These are phyloP conservation scores for Avena insularis DNA, from an alignment of 176 grass and related monocot genomes.

Conservation along the genomic window DNA sequence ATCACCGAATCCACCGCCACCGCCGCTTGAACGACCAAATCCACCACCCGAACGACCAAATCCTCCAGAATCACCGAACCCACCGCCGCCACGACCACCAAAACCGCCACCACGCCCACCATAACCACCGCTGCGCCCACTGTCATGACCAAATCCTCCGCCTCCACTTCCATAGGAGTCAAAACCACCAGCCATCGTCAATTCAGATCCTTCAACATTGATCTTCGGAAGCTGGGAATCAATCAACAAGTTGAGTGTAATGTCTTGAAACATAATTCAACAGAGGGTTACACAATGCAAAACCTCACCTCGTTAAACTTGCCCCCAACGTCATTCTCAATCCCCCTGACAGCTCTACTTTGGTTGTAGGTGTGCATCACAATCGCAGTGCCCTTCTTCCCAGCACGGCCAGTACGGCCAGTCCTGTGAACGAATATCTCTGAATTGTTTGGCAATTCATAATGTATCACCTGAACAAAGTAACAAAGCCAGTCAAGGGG, in stretches of 20 bases:
- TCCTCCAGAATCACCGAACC: constrained; percentile 43
- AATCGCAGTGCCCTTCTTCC: constrained; percentile 91
- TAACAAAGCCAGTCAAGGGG: background rate
- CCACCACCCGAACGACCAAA: constrained; percentile 48
- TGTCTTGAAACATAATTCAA: constrained; percentile 12
- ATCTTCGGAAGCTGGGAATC: constrained; percentile 76
- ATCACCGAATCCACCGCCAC: constrained; percentile 43
- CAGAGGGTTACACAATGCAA: background rate
- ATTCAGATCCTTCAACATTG: constrained; percentile 66
- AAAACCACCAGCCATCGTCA: constrained; percentile 55
- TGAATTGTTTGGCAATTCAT: constrained; percentile 86
- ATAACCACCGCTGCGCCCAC: constrained; percentile 37
- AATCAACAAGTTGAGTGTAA: constrained; percentile 27
- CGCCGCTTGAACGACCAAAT: constrained; percentile 31
- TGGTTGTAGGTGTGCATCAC: constrained; percentile 67
- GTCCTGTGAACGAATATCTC: constrained; percentile 97
- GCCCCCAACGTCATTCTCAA: constrained; percentile 81
- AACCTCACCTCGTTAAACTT: constrained; percentile 74
- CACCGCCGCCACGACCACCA: constrained; percentile 42
- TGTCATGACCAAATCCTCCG: constrained; percentile 46
- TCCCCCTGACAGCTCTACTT: constrained; percentile 59
- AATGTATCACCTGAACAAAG: constrained; percentile 80
- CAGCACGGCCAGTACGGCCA: constrained; percentile 95
- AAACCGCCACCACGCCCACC: constrained; percentile 41
- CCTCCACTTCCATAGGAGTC: constrained; percentile 65